Conservation (phyloP, 1,139 yeast genomes). For the Meyerozyma elateridarum region DNA sequence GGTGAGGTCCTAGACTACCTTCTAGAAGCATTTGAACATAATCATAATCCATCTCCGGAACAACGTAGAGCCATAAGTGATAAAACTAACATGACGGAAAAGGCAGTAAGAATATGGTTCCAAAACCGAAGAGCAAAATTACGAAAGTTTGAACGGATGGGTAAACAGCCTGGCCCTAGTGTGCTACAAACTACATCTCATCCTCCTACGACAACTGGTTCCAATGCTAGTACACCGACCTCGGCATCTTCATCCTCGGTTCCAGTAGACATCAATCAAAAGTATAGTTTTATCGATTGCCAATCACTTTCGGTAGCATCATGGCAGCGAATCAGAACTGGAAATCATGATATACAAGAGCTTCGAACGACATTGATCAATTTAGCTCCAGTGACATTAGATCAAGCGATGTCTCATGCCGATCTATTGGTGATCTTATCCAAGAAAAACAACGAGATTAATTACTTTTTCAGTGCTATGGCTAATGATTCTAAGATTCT, state of each 20-base stretch:
- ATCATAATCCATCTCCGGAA: constrained; percentile 67
- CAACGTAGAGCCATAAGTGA: constrained; percentile 69
- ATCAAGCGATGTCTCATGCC: constrained; percentile 58
- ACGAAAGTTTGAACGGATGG: constrained; percentile 52
- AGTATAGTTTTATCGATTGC: constrained; percentile 64
- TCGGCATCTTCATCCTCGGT: constrained; percentile 8
- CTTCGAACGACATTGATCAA: constrained; percentile 48
- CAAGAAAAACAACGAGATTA: constrained; percentile 63
- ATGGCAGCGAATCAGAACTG: constrained; percentile 74
- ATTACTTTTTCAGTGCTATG: constrained; percentile 68
- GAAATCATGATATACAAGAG: constrained; percentile 40
- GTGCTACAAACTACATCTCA: no score
- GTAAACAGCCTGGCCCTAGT: constrained; percentile 11
- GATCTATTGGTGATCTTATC: constrained; percentile 65
- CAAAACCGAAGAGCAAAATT: constrained; percentile 86
- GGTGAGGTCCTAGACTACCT: constrained; percentile 76
- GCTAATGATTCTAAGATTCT: constrained; percentile 62
- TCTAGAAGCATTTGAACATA: constrained; percentile 63
- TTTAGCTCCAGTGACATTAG: constrained; percentile 61
- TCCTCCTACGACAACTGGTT: no score
- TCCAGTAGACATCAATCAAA: constrained; percentile 58
- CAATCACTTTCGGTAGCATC: constrained; percentile 66
- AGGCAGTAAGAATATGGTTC: constrained; percentile 93
- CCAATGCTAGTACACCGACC: constrained; percentile 1
- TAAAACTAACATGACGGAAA: constrained; percentile 80